These are phyloP conservation scores for Isabelozyma heimii DNA, from an alignment of 805 yeast genomes.

Conservation along the genomic window DNA sequence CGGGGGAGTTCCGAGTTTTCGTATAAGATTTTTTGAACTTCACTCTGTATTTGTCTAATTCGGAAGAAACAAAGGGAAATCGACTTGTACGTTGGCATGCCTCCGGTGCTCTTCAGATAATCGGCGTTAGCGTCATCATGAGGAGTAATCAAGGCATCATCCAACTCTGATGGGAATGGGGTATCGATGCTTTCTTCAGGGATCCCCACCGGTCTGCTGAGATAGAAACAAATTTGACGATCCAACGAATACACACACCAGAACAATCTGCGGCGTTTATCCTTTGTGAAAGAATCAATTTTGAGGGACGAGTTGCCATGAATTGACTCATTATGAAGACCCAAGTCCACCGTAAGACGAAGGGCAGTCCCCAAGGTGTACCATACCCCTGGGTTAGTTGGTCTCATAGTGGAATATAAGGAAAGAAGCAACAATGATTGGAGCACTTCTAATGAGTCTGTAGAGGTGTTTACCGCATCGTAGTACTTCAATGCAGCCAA, in stretches of 20 bases:
- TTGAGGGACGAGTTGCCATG: conserved; percentile 10
- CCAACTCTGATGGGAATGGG: conserved; percentile 68
- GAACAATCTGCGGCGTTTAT: conserved; percentile 71
- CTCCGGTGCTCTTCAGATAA: conserved; percentile 34
- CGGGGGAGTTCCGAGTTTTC: conserved; percentile 74
- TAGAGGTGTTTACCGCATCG: conserved; percentile 54
- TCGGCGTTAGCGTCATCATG: conserved; percentile 30
- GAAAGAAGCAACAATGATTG: conserved; percentile 71
- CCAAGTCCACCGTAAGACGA: conserved; percentile 78
- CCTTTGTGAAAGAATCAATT: conserved; percentile 57
- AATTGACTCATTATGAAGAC: conserved; percentile 68
- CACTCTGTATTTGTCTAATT: conserved; percentile 73
- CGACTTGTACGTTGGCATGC: conserved; percentile 60
- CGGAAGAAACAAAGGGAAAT: conserved; percentile 66
- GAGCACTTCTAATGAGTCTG: conserved; percentile 65
- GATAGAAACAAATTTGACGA: conserved; percentile 79
- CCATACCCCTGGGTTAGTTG: conserved; percentile 93
- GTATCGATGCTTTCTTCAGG: conserved; percentile 78
- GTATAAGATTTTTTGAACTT: conserved; percentile 68
- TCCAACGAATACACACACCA: conserved; percentile 91
- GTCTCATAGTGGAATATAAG: conserved; percentile 79
- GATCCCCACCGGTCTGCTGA: conserved; percentile 85
- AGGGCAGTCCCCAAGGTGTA: conserved; percentile 78
- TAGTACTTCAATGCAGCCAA: conserved; percentile 60
- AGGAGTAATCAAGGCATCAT: conserved; percentile 61